Evolutionary conservation across 192 early-diverging fungal genomes (phyloP).

Genomic region (Coemansia sp.): DNA sequence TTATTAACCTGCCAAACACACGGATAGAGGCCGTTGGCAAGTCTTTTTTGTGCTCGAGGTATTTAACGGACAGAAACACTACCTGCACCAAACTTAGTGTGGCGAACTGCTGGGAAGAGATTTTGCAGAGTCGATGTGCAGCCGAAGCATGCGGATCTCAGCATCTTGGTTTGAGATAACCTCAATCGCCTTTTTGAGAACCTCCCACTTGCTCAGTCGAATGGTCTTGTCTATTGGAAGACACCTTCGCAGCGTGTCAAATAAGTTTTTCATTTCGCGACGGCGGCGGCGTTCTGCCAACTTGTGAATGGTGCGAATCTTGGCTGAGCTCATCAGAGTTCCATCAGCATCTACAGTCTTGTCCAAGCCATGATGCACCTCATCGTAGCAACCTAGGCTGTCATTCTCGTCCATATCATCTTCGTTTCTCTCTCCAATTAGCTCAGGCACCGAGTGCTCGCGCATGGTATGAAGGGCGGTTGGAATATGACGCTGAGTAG

Average conservation of each 20-base stretch:
- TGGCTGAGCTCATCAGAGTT: conserved; percentile 57
- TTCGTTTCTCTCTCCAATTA: conserved; percentile 23
- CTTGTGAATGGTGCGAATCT: conserved; percentile 83
- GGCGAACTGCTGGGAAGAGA: neutral
- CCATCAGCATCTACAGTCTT: conserved; percentile 14
- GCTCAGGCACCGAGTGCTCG: conserved; percentile 33
- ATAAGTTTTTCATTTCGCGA: conserved; percentile 88
- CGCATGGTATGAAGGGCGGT: conserved; percentile 3
- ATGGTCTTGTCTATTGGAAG: conserved; percentile 76
- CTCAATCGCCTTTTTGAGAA: conserved; percentile 77
- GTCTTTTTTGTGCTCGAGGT: neutral
- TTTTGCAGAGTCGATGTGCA: conserved; percentile 29
- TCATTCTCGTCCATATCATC: conserved; percentile 38
- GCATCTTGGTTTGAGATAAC: conserved; percentile 43
- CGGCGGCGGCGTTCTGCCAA: conserved; percentile 83
- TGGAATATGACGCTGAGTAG: conserved; percentile 4
- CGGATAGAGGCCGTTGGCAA: neutral
- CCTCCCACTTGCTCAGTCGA: conserved; percentile 89
- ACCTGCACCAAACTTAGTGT: neutral
- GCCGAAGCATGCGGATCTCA: conserved; percentile 45
- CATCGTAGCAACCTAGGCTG: conserved; percentile 27
- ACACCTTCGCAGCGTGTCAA: conserved; percentile 78
- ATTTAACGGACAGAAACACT: neutral
- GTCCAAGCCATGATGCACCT: conserved; percentile 9
- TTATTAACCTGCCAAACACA: neutral